These are phyloP conservation scores for Pugionium dolabratum DNA, from an alignment of 345 rosid species.

Conservation along the genomic window DNA sequence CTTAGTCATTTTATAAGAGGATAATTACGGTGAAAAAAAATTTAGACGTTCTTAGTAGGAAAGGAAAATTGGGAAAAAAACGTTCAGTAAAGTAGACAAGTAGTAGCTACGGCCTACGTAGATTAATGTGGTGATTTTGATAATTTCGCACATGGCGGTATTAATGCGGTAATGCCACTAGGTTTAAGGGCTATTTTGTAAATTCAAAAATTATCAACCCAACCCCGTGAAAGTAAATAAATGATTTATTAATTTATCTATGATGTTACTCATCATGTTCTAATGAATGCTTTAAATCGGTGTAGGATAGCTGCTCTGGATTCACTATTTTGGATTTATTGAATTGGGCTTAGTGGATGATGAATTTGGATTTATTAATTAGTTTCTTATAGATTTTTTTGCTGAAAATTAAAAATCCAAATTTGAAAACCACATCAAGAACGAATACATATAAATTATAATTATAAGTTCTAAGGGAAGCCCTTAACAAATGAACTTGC, in stretches of 20 bases:
- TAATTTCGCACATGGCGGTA: conserved; percentile 13
- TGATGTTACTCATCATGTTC: not conserved
- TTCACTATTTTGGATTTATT: no score
- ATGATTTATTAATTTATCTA: conserved; percentile 1
- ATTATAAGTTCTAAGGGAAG: no score
- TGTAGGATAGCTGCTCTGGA: no score
- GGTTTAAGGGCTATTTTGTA: conserved; percentile 11
- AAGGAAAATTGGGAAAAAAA: not conserved
- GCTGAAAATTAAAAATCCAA: no score
- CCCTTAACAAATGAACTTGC: no score
- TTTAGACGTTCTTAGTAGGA: conserved; percentile 20
- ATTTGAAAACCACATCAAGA: no score
- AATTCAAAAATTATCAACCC: not conserved
- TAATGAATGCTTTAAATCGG: not conserved
- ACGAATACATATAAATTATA: no score
- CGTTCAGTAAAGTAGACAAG: conserved; percentile 10
- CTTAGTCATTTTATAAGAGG: not conserved
- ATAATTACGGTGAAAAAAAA: conserved; percentile 2
- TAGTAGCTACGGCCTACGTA: not conserved
- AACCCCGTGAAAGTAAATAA: not conserved
- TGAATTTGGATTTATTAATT: no score
- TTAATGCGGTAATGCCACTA: not conserved
- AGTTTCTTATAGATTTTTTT: no score
- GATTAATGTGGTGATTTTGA: conserved; percentile 25
- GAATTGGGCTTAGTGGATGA: no score